phyloP scores from a whole-genome alignment of 2,329 filamentous ascomycete genomes.

The Penicillium thymicola region DNA sequence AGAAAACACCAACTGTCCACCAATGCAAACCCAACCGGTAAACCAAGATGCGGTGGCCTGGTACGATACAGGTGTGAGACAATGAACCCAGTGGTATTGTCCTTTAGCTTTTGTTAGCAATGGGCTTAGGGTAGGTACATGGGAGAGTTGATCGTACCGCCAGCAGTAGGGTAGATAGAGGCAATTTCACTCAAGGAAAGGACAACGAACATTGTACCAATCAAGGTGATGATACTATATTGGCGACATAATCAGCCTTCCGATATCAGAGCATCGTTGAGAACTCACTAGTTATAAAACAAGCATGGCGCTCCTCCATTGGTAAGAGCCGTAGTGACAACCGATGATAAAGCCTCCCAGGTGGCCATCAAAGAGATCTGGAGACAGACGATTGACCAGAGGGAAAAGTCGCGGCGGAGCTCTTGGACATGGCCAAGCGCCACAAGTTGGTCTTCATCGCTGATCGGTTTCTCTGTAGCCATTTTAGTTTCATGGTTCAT shows the following conservation, averaged over 20 bases:
- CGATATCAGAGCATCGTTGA: background rate
- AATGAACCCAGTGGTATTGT: conserved; percentile 49
- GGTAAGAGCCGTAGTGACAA: conserved; percentile 44
- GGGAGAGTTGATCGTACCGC: conserved; percentile 10
- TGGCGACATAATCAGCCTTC: background rate
- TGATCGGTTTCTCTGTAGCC: conserved; percentile 13
- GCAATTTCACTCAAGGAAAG: conserved; percentile 43
- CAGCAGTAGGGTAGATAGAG: conserved; percentile 32
- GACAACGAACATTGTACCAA: conserved; percentile 41
- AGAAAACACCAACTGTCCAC: conserved; percentile 47
- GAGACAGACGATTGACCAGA: conserved; percentile 45
- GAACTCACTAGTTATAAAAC: conserved; percentile 21
- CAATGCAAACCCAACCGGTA: conserved; percentile 48
- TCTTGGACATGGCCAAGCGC: conserved; percentile 26
- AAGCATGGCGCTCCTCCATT: conserved; percentile 42
- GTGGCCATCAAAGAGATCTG: conserved; percentile 52
- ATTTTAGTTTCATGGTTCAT: conserved; percentile 6
- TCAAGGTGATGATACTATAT: conserved; percentile 41
- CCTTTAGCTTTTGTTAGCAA: conserved; percentile 23
- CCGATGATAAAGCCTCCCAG: conserved; percentile 50
- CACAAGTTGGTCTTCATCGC: conserved; percentile 23
- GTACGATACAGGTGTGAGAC: conserved; percentile 34
- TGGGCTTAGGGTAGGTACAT: background rate
- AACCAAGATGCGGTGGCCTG: conserved; percentile 41
- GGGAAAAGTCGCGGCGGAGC: conserved; percentile 39